A percentile compares a stretch with the other conserved stretches of the same genome.
These are phyloP conservation scores for Schizophyllum commune DNA, from an alignment of 1,284 basidiomycete species.

Conservation along the genomic window DNA sequence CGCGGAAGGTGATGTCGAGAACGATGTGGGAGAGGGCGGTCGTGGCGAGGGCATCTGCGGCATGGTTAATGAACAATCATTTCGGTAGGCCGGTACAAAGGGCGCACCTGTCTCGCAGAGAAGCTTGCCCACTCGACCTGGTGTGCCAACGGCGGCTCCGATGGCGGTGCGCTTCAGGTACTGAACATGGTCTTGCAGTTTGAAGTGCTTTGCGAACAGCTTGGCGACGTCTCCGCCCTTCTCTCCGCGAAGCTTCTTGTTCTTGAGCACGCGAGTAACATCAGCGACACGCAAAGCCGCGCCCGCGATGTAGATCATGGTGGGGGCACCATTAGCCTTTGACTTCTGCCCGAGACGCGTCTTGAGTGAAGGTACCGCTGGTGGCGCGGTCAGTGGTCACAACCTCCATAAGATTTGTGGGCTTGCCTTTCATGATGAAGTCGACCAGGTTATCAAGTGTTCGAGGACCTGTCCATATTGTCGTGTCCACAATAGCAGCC, in stretches of 20 bases:
- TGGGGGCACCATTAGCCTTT: constrained; percentile 69
- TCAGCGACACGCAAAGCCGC: constrained; percentile 77
- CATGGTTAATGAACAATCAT: not conserved
- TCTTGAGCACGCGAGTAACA: constrained; percentile 62
- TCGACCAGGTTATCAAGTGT: constrained; percentile 60
- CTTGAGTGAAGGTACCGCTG: constrained; percentile 63
- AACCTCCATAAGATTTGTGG: too few relatives aligned
- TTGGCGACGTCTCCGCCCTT: constrained; percentile 82
- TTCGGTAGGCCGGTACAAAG: not conserved
- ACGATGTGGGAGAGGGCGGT: constrained; percentile 76
- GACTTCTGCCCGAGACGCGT: constrained; percentile 64
- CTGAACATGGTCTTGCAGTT: constrained; percentile 69
- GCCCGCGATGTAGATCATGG: constrained; percentile 66
- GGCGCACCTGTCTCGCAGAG: constrained; percentile 66
- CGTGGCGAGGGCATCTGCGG: constrained; percentile 57
- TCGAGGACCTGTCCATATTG: constrained; percentile 58
- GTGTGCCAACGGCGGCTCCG: constrained; percentile 74
- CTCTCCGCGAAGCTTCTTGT: constrained; percentile 59
- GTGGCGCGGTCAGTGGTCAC: not conserved
- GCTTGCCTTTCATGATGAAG: constrained; percentile 63
- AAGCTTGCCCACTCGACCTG: constrained; percentile 74
- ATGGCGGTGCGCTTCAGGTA: constrained; percentile 72
- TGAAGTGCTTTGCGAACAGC: constrained; percentile 82
- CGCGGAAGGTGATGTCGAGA: constrained; percentile 62
- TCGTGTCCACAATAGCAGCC: constrained; percentile 57